Base-by-base conservation (phyloP, 2,329 filamentous ascomycete species). In the Lasiodiplodia gonubiensis region DNA sequence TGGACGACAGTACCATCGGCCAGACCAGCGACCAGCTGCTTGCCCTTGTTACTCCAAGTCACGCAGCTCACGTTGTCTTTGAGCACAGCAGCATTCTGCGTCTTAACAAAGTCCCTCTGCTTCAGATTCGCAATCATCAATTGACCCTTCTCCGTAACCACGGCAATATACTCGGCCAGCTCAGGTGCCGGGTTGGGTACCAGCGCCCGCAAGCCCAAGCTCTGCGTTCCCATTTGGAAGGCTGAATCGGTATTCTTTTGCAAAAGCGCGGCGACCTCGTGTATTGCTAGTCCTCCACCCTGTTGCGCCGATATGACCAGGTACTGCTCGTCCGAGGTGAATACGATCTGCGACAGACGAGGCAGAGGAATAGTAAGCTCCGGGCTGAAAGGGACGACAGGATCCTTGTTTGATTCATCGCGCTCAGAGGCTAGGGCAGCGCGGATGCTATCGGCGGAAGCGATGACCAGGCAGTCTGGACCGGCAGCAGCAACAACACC, bases 41-140 rank as follows among this genome's bases (percentile, higher is more conserved):
- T 99, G 55, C 95, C 95, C 76, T 90, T 92, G 69, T 88, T 90
- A 78, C 95, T 99, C 95, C 96, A 99, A 67, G 92, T 90, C 6
- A 92, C 86, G 74, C 91, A 95, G 75, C 90, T 93, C 33, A 97
- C 94, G 57, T 91, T 89, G 33, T 86, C 83, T 74, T 90, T 92
- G 70, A 97, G 82, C 0, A 89, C 81, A 39, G 69, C 71, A 0
- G 92, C 92, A 70, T 88, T 88, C 23, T 84, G 73, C 1, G 87
- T 86, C 39, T 82, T 80, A 10, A 86, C 76, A 53, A 93, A 84
- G 49, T 81, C 84, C 59, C 86, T 85, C 46, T 89, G 86, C 73
- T 90, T 89, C 68, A 99, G 79, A 77, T 97, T 92, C 8, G 92
- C 92, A 78, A 99, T 88, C 76, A 94, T 82, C 21, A 99, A 84